A percentile compares a stretch with the other conserved stretches of the same genome.
phyloP scores from a whole-genome alignment of 805 yeast species.

The Lipomyces oligophaga region DNA sequence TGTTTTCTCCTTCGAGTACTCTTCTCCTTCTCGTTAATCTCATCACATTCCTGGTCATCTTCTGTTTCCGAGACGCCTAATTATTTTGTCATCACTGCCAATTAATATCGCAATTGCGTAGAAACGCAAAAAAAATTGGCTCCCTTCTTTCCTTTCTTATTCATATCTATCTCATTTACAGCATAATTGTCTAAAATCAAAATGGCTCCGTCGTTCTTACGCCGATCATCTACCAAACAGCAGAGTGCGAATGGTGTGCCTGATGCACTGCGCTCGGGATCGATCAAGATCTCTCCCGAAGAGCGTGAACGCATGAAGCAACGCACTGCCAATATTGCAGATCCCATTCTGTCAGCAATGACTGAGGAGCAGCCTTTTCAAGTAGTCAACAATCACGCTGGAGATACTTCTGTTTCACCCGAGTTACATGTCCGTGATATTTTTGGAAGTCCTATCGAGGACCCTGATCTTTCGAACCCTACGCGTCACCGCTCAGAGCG shows the following conservation, averaged over 20 bases:
- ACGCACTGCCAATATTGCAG: constrained; percentile 38
- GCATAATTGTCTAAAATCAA: neutral
- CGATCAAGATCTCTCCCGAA: constrained; percentile 15
- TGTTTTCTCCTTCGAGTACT: too few species aligned
- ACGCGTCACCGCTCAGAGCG: constrained; percentile 91
- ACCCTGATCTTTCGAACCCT: constrained; percentile 89
- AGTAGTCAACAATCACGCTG: constrained; percentile 44
- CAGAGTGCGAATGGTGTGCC: neutral
- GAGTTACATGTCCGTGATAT: constrained; percentile 65
- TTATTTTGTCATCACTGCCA: too few species aligned
- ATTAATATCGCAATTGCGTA: too few species aligned
- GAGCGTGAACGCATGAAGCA: constrained; percentile 23
- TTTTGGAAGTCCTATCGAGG: constrained; percentile 74
- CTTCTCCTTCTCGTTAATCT: too few species aligned
- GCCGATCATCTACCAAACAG: constrained; percentile 16
- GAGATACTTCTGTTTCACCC: constrained; percentile 47
- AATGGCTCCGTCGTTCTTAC: constrained; percentile 18
- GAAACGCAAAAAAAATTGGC: too few species aligned
- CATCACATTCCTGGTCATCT: too few species aligned
- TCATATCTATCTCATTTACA: neutral
- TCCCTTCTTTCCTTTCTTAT: neutral
- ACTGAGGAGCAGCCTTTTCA: constrained; percentile 96
- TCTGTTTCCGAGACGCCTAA: too few species aligned
- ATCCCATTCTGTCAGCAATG: constrained; percentile 89
- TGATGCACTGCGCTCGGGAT: constrained; percentile 1